Conservation (phyloP, 176 grass and related monocot genomes). For the Musa schizocarpa region DNA sequence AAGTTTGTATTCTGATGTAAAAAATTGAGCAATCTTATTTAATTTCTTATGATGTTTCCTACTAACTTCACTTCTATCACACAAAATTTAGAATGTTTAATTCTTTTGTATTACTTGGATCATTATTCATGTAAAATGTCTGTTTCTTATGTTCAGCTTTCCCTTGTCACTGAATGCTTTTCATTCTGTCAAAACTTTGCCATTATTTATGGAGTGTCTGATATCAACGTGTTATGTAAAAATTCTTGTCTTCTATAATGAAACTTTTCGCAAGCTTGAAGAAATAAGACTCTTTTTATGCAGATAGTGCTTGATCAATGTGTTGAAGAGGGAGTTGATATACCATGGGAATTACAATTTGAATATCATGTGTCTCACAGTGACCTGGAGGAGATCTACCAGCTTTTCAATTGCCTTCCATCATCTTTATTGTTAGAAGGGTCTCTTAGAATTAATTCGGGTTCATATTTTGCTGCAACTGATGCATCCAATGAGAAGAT, state of each 20-base stretch:
- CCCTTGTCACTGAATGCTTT: background rate
- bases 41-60: no score
- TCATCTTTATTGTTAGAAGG: slow-evolving; percentile 48
- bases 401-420: slow-evolving; percentile 63
- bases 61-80: no score
- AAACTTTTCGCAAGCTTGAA: slow-evolving; percentile 17
- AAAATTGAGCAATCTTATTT: background rate
- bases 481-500: slow-evolving; percentile 11
- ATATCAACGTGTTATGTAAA: no score
- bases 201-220: no score
- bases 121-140: background rate
- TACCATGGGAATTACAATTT: slow-evolving; percentile 85
- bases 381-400: slow-evolving; percentile 33
- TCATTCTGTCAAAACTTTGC: no score
- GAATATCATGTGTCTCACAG: slow-evolving; percentile 71
- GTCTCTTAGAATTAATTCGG: slow-evolving; percentile 59
- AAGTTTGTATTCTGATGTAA: background rate
- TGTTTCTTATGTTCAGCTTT: background rate
- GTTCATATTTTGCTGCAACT: slow-evolving; percentile 28
- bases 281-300: slow-evolving; percentile 26
- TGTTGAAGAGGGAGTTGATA: slow-evolving; percentile 35
- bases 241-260: slow-evolving; percentile 7
- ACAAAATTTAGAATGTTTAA: no score
- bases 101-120: background rate
- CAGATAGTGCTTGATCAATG: slow-evolving; percentile 81